Percentiles rank a stretch among this genome's conserved stretches.
Evolutionary conservation across 768 basidiomycete genomes (phyloP).

Genomic region (Russula olivacea): DNA sequence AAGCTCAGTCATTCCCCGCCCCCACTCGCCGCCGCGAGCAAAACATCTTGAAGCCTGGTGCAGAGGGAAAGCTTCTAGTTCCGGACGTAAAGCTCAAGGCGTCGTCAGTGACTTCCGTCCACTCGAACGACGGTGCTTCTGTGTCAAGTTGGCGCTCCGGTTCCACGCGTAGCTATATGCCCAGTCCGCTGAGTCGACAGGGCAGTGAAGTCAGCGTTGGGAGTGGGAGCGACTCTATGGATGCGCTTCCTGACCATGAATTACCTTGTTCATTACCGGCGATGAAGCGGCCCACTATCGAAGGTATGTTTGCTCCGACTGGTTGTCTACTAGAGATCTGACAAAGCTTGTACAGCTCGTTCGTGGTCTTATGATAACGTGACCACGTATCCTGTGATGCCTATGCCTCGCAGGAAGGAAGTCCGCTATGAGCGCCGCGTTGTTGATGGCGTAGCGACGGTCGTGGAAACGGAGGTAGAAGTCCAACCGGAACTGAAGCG

Average conservation of each 20-base stretch:
- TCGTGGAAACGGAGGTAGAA: constrained; percentile 50
- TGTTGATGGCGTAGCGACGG: constrained; percentile 44
- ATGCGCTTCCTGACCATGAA: constrained; percentile 29
- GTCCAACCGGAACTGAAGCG: constrained; percentile 52
- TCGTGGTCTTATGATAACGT: constrained; percentile 76
- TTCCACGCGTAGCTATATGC: constrained; percentile 27
- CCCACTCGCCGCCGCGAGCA: constrained; percentile 43
- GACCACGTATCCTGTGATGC: constrained; percentile 57
- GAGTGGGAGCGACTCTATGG: constrained; percentile 29
- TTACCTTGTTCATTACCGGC: constrained; percentile 28
- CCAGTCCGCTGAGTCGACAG: constrained; percentile 38
- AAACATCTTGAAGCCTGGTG: constrained; percentile 50
- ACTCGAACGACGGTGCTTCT: constrained; percentile 22
- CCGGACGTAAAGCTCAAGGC: constrained; percentile 40
- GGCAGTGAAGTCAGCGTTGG: constrained; percentile 38
- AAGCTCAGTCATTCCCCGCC: constrained; percentile 31
- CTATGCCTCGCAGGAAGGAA: constrained; percentile 44
- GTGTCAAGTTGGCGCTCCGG: constrained; percentile 26
- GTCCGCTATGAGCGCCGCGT: constrained; percentile 44
- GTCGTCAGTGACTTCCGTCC: constrained; percentile 32
- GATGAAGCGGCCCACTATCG: constrained; percentile 40
- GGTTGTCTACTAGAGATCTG: constrained; percentile 11
- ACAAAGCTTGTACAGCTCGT: constrained; percentile 40
- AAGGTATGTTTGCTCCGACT: constrained; percentile 40
- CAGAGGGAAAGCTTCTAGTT: constrained; percentile 59